These are phyloP conservation scores for Ustilago tritici DNA, from an alignment of 1,284 basidiomycete genomes.

Conservation along the genomic window DNA sequence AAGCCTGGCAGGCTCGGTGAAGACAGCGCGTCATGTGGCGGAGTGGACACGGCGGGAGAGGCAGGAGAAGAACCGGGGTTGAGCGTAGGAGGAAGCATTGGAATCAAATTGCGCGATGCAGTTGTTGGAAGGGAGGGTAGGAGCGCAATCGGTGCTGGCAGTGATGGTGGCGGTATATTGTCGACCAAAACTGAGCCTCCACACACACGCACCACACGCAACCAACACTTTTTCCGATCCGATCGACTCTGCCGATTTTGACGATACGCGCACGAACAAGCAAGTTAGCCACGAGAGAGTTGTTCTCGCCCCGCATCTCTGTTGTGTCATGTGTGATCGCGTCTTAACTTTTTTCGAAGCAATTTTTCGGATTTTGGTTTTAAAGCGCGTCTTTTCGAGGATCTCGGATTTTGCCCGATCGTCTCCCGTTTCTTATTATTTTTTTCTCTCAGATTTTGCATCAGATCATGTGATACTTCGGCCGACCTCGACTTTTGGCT, in stretches of 20 bases:
- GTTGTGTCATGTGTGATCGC: slow-evolving; percentile 7
- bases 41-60: no score
- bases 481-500: not conserved
- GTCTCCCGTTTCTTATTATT: not conserved
- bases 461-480: not conserved
- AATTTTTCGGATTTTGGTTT: not conserved
- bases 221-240: no score
- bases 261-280: slow-evolving; percentile 14
- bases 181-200: no score
- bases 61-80: no score
- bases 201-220: no score
- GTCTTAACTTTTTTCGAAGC: not conserved
- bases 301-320: not conserved
- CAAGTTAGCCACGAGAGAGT: not conserved
- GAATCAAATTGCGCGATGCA: not conserved
- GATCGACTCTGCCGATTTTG: no score
- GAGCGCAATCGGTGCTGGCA: no score
- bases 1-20: no score
- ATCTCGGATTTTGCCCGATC: not conserved
- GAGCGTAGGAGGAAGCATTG: no score
- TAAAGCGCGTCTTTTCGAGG: not conserved
- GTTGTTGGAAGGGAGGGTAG: no score
- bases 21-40: no score
- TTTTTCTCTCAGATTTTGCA: not conserved
- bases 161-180: no score